Evolutionary conservation across 2,329 filamentous ascomycete genomes (phyloP), one percentile per base, ranked within the genome.

Genomic region (Chalaropsis thielavioides): DNA sequence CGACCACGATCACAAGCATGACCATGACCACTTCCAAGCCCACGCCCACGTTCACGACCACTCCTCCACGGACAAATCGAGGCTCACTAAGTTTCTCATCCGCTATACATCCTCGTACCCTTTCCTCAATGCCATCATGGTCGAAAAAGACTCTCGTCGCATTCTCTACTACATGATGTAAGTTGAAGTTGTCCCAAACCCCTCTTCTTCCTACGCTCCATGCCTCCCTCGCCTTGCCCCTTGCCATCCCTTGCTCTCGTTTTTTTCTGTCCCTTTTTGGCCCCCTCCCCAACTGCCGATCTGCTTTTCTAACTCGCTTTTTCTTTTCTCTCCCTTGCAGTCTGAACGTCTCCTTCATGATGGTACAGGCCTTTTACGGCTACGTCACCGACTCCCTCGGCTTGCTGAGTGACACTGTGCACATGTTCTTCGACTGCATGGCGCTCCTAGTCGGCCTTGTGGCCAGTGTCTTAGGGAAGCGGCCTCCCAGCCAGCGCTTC

Each of bases 341-440:
- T 68, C 82, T 99, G 64, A 99, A 99, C 73, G 91, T 99, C 70
- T 81, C 80, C 6, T 99, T 99, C 74, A 99, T 99, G 94, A 77
- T 89, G 41, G 84, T 99, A 0, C 94, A 99, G 72, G 88, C 92
- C 49, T 90, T 92, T 68, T 99, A 99, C 72, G 94, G 94, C 61
- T 95, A 94, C 71, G 77, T 94, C 11, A 97, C 91, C 2, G 92
- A 95, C 69, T 99, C 94, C 0, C 78, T 99, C 4, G 94, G 94
- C 2, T 80, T 99, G n/a, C 83, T 99, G 19, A 96, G 91, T 69
- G 94, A 99, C 75, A 97, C 92, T 71, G 94, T 99, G 68, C 94
- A 99, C 76, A 99, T 99, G 94, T 92, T 99, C 72, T 97, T 99
- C 71, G 94, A 99, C 75, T 99, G 94, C 70, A 85, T 96, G 43